These are phyloP conservation scores for Aspergillus diversus DNA, from an alignment of 495 filamentous ascomycete species.

Conservation along the genomic window DNA sequence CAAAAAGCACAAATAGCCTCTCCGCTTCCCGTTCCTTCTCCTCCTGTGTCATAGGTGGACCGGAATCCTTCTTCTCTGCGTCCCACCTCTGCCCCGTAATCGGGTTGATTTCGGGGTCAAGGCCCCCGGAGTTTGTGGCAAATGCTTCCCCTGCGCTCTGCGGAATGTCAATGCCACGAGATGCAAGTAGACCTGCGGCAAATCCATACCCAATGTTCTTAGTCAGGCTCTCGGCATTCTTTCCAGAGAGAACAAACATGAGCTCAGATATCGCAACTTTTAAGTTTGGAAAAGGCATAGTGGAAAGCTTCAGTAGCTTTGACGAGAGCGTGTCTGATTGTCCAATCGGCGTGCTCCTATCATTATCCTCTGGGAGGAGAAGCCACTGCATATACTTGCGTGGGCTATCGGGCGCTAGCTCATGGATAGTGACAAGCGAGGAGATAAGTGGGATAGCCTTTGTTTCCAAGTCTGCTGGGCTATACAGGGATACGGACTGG, in stretches of 20 bases:
- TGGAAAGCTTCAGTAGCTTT: constrained; percentile 77
- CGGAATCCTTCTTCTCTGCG: constrained; percentile 59
- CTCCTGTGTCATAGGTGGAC: constrained; percentile 79
- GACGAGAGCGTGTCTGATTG: constrained; percentile 74
- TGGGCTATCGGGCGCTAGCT: constrained; percentile 67
- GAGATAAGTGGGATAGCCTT: constrained; percentile 71
- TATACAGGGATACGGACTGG: constrained; percentile 61
- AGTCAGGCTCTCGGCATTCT: constrained; percentile 71
- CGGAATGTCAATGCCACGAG: constrained; percentile 77
- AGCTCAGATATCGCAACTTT: constrained; percentile 76
- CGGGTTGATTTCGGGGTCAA: constrained; percentile 66
- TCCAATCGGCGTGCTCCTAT: constrained; percentile 80
- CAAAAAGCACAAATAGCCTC: constrained; percentile 90
- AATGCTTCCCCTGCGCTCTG: constrained; percentile 63
- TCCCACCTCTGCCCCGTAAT: constrained; percentile 86
- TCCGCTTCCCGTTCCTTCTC: constrained; percentile 96
- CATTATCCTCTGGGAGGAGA: constrained; percentile 77
- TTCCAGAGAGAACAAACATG: constrained; percentile 84
- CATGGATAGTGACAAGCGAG: constrained; percentile 70
- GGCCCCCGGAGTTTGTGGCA: constrained; percentile 44
- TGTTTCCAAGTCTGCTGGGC: constrained; percentile 68
- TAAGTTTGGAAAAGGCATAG: constrained; percentile 70
- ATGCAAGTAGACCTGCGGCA: constrained; percentile 85
- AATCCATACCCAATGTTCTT: constrained; percentile 89
- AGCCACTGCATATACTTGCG: constrained; percentile 63